Evolutionary conservation across 768 basidiomycete species (phyloP).

Genomic region (Mycena kentingensis): DNA sequence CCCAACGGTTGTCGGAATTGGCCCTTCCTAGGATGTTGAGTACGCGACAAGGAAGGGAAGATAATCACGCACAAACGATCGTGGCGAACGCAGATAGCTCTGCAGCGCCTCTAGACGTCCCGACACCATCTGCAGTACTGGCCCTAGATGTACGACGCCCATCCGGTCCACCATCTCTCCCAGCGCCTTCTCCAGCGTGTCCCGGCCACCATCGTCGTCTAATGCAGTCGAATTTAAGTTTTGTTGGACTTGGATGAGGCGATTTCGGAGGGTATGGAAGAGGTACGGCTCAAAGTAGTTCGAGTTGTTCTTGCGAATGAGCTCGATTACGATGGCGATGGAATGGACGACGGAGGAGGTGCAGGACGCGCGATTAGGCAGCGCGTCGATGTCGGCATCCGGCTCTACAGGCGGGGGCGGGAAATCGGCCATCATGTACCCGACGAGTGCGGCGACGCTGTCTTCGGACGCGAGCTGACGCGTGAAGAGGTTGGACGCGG

Average conservation of each 20-base stretch:
- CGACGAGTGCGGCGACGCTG: too few species aligned
- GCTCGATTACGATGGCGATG: constrained; percentile 87
- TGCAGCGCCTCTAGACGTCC: constrained; percentile 71
- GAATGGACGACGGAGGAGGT: constrained; percentile 84
- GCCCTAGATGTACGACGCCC: constrained; percentile 89
- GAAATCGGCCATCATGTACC: constrained; percentile 73
- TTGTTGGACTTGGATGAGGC: constrained; percentile 86
- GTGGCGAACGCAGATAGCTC: constrained; percentile 65
- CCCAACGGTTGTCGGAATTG: constrained; percentile 75
- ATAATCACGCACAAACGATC: constrained; percentile 65
- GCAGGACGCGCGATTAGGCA: constrained; percentile 51
- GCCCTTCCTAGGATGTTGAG: constrained; percentile 53
- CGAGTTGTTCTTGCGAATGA: constrained; percentile 96
- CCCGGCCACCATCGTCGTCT: constrained; percentile 55
- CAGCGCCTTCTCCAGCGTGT: constrained; percentile 70
- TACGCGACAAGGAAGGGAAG: not conserved
- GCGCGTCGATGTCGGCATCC: constrained; percentile 26
- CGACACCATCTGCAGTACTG: constrained; percentile 74
- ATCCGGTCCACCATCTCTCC: constrained; percentile 80
- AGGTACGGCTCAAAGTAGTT: constrained; percentile 98
- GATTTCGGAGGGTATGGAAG: constrained; percentile 90
- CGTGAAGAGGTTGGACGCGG: too few species aligned
- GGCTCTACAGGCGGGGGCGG: constrained; percentile 19
- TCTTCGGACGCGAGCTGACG: too few species aligned
- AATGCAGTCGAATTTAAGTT: constrained; percentile 47